phyloP scores from a whole-genome alignment of 805 yeast species.

The Deakozyma indianensis region DNA sequence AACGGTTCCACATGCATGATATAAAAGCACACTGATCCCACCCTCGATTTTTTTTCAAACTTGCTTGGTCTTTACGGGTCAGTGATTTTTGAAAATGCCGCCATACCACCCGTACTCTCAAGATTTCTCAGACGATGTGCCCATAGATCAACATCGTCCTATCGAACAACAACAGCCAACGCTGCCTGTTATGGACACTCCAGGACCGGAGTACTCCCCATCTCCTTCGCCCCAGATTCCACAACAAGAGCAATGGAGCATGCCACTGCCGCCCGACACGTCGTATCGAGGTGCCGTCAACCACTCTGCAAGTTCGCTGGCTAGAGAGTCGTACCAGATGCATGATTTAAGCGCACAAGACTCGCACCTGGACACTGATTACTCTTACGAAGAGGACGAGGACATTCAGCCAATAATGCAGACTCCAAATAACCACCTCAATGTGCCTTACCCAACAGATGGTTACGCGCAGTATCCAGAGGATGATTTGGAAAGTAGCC shows the following conservation, averaged over 20 bases:
- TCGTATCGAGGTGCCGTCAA: constrained; percentile 1
- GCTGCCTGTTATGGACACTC: not conserved
- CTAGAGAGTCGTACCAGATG: constrained; percentile 1
- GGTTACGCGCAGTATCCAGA: not conserved
- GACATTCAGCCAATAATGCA: constrained; percentile 2
- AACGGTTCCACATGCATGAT: no score
- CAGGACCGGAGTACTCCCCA: not conserved
- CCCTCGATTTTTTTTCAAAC: no score
- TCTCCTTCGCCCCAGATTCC: not conserved
- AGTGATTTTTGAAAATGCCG: no score
- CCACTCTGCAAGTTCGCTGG: constrained; percentile 4
- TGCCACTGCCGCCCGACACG: constrained; percentile 3
- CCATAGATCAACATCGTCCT: no score
- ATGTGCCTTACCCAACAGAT: not conserved
- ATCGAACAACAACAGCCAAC: no score
- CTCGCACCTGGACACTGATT: not conserved
- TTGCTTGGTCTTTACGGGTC: no score
- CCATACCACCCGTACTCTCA: no score
- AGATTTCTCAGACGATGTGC: no score
- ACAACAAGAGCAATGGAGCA: constrained; percentile 2
- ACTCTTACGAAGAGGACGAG: constrained; percentile 3
- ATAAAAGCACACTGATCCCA: no score
- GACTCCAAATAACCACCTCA: not conserved
- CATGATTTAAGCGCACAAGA: not conserved
- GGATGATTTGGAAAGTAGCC: constrained; percentile 1